Evolutionary conservation across 345 rosid species (phyloP).

Genomic region (Noccaea caerulescens): DNA sequence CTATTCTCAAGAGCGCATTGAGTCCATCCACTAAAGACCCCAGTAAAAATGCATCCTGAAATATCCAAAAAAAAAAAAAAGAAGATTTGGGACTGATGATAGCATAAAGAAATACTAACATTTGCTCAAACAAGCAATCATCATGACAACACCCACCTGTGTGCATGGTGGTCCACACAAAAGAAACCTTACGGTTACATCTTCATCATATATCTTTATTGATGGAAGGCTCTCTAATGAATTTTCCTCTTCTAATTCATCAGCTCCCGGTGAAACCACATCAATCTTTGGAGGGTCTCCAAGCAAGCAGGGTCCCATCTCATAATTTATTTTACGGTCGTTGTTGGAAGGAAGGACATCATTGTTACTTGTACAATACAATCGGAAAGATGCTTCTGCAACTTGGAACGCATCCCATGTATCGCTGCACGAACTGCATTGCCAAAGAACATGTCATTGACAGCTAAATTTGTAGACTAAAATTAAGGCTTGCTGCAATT

Average conservation of each 20-base stretch:
- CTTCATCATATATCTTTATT: constrained; percentile 91
- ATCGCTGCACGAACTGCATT: constrained; percentile 86
- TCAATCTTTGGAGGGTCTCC: constrained; percentile 94
- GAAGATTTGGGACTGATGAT: constrained; percentile 19
- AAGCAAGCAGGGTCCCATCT: constrained; percentile 72
- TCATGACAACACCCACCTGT: constrained; percentile 55
- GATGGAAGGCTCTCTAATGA: constrained; percentile 78
- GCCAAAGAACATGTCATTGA: constrained; percentile 27
- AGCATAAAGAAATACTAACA: constrained; percentile 2
- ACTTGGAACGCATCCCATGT: constrained; percentile 92
- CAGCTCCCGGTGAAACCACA: constrained; percentile 60
- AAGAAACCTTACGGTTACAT: constrained; percentile 86
- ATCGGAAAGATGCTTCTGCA: constrained; percentile 84
- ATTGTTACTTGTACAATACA: constrained; percentile 64
- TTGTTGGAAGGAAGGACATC: constrained; percentile 46
- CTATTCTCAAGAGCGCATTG: constrained; percentile 89
- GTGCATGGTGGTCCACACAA: constrained; percentile 74
- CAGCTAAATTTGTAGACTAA: constrained; percentile 12
- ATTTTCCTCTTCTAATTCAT: constrained; percentile 71
- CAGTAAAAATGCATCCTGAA: constrained; percentile 71
- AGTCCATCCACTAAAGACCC: constrained; percentile 90
- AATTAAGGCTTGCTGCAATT: not conserved
- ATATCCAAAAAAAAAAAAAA: constrained; percentile 6
- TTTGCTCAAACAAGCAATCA: constrained; percentile 33
- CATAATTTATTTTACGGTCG: constrained; percentile 50